Percentiles rank a stretch among this genome's conserved stretches.
Conservation (phyloP, 208 protist genomes). For the Crithidia bombi region DNA sequence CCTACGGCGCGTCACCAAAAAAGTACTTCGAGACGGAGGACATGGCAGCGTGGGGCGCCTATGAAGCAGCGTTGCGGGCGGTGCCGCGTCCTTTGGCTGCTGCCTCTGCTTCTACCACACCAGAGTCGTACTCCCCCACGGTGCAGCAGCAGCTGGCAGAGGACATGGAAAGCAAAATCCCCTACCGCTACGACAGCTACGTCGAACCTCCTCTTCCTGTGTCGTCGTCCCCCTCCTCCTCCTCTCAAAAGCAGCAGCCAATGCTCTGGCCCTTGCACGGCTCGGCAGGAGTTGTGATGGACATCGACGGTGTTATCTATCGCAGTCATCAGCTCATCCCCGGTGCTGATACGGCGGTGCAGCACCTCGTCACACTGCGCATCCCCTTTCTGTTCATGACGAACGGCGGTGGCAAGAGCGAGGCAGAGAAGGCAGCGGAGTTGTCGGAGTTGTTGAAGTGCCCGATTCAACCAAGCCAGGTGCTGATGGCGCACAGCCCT, state of each 20-base stretch:
- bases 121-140: conserved; percentile 43
- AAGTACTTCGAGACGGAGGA: conserved; percentile 63
- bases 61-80: conserved; percentile 38
- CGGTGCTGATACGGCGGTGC: conserved; percentile 71
- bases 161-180: conserved; percentile 75
- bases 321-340: conserved; percentile 70
- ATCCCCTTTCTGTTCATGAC: conserved; percentile 89
- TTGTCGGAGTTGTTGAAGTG: conserved; percentile 67
- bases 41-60: conserved; percentile 86
- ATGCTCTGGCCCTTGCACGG: conserved; percentile 85
- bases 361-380: conserved; percentile 56
- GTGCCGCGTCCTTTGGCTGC: background rate
- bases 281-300: conserved; percentile 77
- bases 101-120: background rate
- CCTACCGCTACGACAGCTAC: conserved; percentile 70
- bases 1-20: conserved; percentile 70
- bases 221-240: conserved; percentile 9
- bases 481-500: conserved; percentile 78
- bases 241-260: conserved; percentile 1
- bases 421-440: conserved; percentile 77
- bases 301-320: conserved; percentile 86
- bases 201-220: conserved; percentile 18
- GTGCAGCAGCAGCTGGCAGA: conserved; percentile 47
- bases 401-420: conserved; percentile 70
- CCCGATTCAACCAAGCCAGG: conserved; percentile 55